A percentile compares a stretch with the other conserved stretches of the same genome.
These are phyloP conservation scores for Mycosphaerella arachidis DNA, from an alignment of 2,329 filamentous ascomycete species.

Conservation along the genomic window DNA sequence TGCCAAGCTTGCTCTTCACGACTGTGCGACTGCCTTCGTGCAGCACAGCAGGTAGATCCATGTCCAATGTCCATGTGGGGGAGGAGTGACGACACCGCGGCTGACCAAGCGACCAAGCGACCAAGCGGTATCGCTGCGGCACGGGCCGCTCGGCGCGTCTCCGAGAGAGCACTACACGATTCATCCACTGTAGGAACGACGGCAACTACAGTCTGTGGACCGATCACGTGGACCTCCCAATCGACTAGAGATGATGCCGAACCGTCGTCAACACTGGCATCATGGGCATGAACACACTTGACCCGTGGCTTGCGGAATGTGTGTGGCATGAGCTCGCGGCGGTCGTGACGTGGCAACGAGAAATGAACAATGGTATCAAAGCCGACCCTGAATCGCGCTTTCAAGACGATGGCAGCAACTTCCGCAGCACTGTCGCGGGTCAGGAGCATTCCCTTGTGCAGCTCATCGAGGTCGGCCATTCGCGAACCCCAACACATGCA, in stretches of 20 bases:
- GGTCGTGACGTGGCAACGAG: conserved; percentile 27
- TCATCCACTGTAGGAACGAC: neutral
- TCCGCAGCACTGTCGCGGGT: conserved; percentile 20
- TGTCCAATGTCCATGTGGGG: no score
- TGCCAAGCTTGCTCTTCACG: no score
- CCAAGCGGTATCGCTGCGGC: no score
- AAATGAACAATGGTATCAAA: conserved; percentile 18
- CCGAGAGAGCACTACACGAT: neutral
- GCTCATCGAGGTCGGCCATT: conserved; percentile 12
- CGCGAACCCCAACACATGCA: neutral
- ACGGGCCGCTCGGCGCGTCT: no score
- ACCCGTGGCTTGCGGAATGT: conserved; percentile 28
- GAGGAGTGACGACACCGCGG: no score
- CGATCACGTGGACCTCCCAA: neutral
- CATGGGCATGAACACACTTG: conserved; percentile 21
- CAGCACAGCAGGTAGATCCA: no score
- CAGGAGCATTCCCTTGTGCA: conserved; percentile 13
- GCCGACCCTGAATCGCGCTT: conserved; percentile 25
- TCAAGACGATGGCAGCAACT: conserved; percentile 31
- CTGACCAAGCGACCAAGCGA: no score
- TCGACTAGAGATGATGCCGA: neutral
- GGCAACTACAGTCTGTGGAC: neutral
- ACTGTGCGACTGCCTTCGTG: no score
- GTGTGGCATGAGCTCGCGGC: conserved; percentile 25
- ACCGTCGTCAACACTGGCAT: neutral